Conservation (phyloP, 192 early-diverging fungal species). For the Oehlia diaphana region DNA sequence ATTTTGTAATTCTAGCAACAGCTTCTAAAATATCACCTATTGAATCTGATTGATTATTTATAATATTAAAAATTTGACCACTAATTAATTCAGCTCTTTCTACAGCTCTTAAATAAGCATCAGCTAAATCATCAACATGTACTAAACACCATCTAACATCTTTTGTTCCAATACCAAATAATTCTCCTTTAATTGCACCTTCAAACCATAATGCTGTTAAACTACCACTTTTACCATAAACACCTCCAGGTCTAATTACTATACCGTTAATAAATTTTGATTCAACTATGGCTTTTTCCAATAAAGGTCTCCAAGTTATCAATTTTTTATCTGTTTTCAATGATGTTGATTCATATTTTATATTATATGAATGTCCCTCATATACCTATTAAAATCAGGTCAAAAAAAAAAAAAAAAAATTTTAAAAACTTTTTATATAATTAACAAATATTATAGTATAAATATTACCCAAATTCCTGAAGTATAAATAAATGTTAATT, state of each 20-base stretch:
- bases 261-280: slow-evolving; percentile 22
- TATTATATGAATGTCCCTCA: not conserved
- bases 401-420: not conserved
- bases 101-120: slow-evolving; percentile 31
- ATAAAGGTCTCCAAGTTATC: slow-evolving; percentile 34
- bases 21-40: slow-evolving; percentile 29
- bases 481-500: slow-evolving; percentile 37
- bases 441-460: not conserved
- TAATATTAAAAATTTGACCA: slow-evolving; percentile 37
- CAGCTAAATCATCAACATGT: slow-evolving; percentile 43
- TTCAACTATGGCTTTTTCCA: slow-evolving; percentile 31
- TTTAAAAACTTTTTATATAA: too few relatives aligned
- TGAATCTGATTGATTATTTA: slow-evolving; percentile 32
- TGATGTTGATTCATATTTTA: slow-evolving; percentile 9
- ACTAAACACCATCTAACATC: slow-evolving; percentile 21
- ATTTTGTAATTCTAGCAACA: slow-evolving; percentile 29
- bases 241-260: slow-evolving; percentile 27
- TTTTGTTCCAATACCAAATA: slow-evolving; percentile 25
- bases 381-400: not conserved
- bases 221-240: slow-evolving; percentile 26
- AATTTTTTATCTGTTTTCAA: slow-evolving; percentile 4
- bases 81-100: slow-evolving; percentile 29
- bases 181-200: slow-evolving; percentile 3
- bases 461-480: slow-evolving; percentile 37
- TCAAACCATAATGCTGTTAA: slow-evolving; percentile 26